Percentiles rank a stretch among this genome's conserved stretches.
These are phyloP conservation scores for Magnusiomyces magnusii DNA, from an alignment of 1,139 yeast species.

Conservation along the genomic window DNA sequence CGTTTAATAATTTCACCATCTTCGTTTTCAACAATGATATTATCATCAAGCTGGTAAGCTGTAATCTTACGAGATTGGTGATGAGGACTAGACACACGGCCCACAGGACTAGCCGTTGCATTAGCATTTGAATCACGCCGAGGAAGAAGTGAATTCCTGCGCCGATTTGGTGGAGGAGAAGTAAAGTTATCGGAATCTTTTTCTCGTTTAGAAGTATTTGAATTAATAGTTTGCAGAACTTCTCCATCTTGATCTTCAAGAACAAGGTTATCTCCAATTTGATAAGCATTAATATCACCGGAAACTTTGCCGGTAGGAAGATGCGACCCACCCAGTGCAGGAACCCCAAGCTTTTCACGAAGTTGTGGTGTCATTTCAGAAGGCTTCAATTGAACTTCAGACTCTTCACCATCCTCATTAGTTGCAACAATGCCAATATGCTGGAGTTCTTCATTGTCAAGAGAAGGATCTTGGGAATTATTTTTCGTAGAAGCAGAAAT, in stretches of 20 bases:
- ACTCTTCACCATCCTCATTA: neutral
- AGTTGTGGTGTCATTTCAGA: neutral
- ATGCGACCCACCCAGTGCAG: neutral
- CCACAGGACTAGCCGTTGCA: neutral
- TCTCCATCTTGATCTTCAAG: slow-evolving; percentile 84
- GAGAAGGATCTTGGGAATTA: slow-evolving; percentile 1
- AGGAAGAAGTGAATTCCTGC: neutral
- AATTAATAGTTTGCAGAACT: slow-evolving; percentile 40
- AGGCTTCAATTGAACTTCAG: neutral
- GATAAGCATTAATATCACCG: slow-evolving; percentile 46
- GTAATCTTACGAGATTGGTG: slow-evolving; percentile 30
- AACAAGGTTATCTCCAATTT: slow-evolving; percentile 61
- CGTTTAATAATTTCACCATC: slow-evolving; percentile 89
- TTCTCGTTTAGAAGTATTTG: neutral
- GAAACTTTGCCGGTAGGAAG: neutral
- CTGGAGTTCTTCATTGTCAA: neutral
- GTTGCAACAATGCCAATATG: neutral
- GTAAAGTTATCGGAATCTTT: neutral
- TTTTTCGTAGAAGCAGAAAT: neutral
- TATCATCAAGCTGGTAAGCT: slow-evolving; percentile 61
- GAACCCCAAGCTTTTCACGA: neutral
- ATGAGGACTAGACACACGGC: neutral
- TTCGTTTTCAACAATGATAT: slow-evolving; percentile 76
- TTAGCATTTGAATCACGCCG: neutral
- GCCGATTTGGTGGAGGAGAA: neutral